Base-by-base conservation (phyloP, 1,284 basidiomycete genomes). In the Leccinum subrobustum region DNA sequence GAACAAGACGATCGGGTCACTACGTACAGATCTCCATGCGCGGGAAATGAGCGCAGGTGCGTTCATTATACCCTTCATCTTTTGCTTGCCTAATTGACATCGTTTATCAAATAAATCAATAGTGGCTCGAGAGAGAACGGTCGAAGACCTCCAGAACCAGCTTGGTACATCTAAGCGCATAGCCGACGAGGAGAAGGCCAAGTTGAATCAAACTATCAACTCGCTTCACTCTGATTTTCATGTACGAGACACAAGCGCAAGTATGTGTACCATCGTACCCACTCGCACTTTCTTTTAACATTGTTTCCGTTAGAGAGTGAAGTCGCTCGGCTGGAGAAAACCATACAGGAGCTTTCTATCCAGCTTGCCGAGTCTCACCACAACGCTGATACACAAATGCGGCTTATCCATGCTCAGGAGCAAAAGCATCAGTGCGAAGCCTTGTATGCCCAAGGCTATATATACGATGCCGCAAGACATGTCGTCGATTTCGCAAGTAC, bases 401-500 rank as follows among this genome's bases (percentile, higher is more conserved):
- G 31, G 14, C 57, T 57, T n/a, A 18, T 67, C 1, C 37, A 1
- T 44, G 25, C 14, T 8, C 23, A 67, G 16, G 54, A 58, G 23
- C 39, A 44, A 16, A 62, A 57, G 25, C 25, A 62, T n/a, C 56
- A 52, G 12, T 62, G 63, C 9, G 62, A 66, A 39, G 0, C 31
- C 1, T 4, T 61, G 16, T 67, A 47, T 20, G 20, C 35, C 0
- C 8, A 39, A 3, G 59, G 63, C 2, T 37, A 25, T 29, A 16
- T 57, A 8, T 33, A 39, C 1, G 55, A 57, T 16, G 59, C 64
- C 4, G 56, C 59, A 3, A n/a, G 6, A 3, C 47, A 16, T 14
- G 37, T 63, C 47, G 20, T 56, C 1, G 16, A 51, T 6, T 18
- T 64, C 3, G 6, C 12, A 3, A 16, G 20, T 16, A 23, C 20